Evolutionary conservation across 208 protist genomes (phyloP).

Genomic region (Spongospora subterranea): DNA sequence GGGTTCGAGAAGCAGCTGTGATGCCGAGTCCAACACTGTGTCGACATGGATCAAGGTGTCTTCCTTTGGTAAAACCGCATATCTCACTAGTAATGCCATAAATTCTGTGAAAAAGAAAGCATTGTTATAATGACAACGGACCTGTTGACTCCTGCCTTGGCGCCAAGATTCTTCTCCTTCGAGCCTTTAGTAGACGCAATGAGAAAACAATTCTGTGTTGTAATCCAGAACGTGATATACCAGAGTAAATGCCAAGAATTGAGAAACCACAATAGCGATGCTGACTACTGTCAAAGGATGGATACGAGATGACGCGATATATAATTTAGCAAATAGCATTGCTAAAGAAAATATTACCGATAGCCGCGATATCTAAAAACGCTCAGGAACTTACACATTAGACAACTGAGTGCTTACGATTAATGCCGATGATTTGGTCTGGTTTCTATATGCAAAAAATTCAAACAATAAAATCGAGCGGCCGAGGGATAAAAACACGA

Average conservation of each 20-base stretch:
- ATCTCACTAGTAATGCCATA: too few relatives aligned
- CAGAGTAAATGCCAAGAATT: background rate
- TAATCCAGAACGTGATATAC: background rate
- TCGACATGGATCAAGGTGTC: background rate
- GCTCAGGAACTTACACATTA: background rate
- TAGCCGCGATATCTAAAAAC: background rate
- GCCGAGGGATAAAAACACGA: background rate
- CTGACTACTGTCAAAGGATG: background rate
- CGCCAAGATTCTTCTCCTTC: background rate
- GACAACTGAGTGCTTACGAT: background rate
- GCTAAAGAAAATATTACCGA: background rate
- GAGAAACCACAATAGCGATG: background rate
- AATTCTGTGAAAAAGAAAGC: too few relatives aligned
- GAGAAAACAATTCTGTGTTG: background rate
- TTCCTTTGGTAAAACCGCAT: background rate
- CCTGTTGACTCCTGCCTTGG: background rate
- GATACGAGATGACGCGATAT: background rate
- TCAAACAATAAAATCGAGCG: background rate
- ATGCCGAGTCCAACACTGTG: too few relatives aligned
- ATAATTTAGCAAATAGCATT: background rate
- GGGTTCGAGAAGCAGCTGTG: background rate
- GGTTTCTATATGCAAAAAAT: background rate
- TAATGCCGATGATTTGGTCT: background rate
- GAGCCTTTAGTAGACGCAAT: background rate
- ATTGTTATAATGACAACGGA: background rate